Conservation (phyloP, 495 filamentous ascomycete species). For the Penicillium verhagenii region DNA sequence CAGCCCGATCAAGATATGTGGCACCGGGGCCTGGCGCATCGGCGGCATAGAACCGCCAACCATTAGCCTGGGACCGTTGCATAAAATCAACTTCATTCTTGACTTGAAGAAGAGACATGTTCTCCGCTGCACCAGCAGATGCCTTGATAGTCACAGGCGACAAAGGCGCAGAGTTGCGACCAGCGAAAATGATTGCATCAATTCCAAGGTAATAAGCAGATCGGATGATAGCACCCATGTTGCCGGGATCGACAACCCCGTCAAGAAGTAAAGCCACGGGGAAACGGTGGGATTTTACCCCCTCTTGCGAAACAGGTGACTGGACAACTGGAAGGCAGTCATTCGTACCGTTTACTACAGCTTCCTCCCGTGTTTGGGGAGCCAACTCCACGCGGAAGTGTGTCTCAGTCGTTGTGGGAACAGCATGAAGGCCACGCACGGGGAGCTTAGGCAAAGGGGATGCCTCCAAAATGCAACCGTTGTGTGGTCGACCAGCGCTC, state of each 20-base stretch:
- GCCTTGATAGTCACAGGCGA: constrained; percentile 79
- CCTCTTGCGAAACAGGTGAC: constrained; percentile 6
- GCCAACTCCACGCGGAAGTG: constrained; percentile 59
- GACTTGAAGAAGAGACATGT: constrained; percentile 67
- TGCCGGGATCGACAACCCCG: constrained; percentile 83
- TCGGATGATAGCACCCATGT: constrained; percentile 85
- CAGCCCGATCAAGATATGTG: constrained; percentile 20
- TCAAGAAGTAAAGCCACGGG: constrained; percentile 82
- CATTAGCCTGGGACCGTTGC: constrained; percentile 58
- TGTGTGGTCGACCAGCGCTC: constrained; percentile 81
- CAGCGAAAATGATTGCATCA: constrained; percentile 68
- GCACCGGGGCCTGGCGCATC: constrained; percentile 51
- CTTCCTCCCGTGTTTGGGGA: constrained; percentile 72
- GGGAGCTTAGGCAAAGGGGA: constrained; percentile 78
- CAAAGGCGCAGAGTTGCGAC: constrained; percentile 65
- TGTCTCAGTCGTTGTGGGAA: constrained; percentile 35
- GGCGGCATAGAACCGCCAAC: constrained; percentile 84
- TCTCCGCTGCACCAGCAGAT: constrained; percentile 81
- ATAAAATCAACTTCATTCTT: constrained; percentile 67
- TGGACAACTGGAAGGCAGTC: constrained; percentile 37
- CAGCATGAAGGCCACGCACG: constrained; percentile 54
- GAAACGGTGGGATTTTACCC: constrained; percentile 44
- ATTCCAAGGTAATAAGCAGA: constrained; percentile 84
- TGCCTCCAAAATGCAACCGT: constrained; percentile 83
- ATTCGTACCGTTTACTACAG: constrained; percentile 62